A percentile compares a stretch with the other conserved stretches of the same genome.
phyloP scores from a whole-genome alignment of 257 asterid species.

The Mentha longifolia region DNA sequence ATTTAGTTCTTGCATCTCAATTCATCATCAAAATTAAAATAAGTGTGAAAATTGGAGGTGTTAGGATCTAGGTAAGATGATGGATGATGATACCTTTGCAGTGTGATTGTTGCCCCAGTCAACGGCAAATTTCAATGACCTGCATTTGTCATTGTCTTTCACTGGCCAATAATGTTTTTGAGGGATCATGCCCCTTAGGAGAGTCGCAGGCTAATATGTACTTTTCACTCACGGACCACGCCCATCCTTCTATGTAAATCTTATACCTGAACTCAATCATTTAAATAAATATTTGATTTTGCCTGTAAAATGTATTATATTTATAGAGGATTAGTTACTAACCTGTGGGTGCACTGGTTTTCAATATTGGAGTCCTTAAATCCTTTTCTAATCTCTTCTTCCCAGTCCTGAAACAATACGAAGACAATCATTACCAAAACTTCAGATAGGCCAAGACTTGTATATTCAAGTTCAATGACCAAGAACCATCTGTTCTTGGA shows the following conservation, averaged over 20 bases:
- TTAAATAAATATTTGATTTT: too few relatives aligned
- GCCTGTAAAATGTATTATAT: too few relatives aligned
- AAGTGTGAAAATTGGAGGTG: too few relatives aligned
- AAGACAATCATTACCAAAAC: neutral
- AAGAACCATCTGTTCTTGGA: neutral
- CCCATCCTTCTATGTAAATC: constrained; percentile 86
- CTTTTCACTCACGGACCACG: constrained; percentile 89
- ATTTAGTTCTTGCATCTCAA: neutral
- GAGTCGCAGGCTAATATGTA: constrained; percentile 87
- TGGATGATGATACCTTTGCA: constrained; percentile 47
- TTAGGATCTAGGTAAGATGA: neutral
- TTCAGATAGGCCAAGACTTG: neutral
- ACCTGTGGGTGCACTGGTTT: constrained; percentile 73
- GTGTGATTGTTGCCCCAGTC: constrained; percentile 85
- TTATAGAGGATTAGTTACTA: neutral
- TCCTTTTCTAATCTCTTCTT: constrained; percentile 47
- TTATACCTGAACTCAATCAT: constrained; percentile 56
- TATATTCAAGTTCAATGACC: too few relatives aligned
- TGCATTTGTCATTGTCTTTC: constrained; percentile 62
- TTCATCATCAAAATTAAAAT: neutral
- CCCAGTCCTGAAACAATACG: constrained; percentile 56
- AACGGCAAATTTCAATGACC: constrained; percentile 76
- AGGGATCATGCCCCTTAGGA: constrained; percentile 74
- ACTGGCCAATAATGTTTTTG: constrained; percentile 84
- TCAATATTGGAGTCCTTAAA: constrained; percentile 59